Conservation (phyloP, 2,329 filamentous ascomycete species). For the Albifimbria verrucaria region DNA sequence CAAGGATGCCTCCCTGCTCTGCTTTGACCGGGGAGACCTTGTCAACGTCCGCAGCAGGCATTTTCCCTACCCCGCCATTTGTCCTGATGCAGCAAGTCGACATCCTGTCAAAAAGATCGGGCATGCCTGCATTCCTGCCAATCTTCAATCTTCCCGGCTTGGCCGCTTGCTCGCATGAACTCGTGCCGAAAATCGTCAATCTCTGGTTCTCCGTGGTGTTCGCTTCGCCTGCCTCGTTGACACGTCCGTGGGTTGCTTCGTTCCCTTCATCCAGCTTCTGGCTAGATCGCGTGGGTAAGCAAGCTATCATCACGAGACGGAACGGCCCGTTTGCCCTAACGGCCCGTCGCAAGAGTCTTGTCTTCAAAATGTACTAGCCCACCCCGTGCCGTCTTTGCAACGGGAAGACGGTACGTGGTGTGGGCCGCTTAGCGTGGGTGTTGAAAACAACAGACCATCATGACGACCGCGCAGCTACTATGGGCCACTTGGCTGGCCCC, state of each 20-base stretch:
- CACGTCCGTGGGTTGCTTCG: too few relatives aligned
- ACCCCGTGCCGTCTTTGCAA: background rate
- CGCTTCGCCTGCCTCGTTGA: too few relatives aligned
- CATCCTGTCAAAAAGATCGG: background rate
- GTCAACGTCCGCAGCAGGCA: background rate
- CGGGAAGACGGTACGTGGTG: background rate
- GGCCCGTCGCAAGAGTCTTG: background rate
- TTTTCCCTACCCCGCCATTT: background rate
- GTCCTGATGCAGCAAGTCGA: background rate
- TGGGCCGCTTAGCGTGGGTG: background rate
- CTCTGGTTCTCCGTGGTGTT: background rate
- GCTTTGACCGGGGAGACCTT: background rate
- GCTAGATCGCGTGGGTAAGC: too few relatives aligned
- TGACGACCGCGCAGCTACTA: background rate
- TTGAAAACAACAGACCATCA: background rate
- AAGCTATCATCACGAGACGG: background rate
- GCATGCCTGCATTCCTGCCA: background rate
- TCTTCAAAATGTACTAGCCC: background rate
- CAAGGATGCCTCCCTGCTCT: background rate
- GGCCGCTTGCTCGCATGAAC: background rate
- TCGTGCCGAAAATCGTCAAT: background rate
- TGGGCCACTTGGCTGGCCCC: background rate
- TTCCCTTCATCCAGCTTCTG: too few relatives aligned
- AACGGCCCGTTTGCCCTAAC: background rate
- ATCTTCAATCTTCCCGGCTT: background rate